Percentiles rank a stretch among this genome's conserved stretches.
Evolutionary conservation across 306 rosid species (phyloP).

Genomic region (Calophaca sinica): DNA sequence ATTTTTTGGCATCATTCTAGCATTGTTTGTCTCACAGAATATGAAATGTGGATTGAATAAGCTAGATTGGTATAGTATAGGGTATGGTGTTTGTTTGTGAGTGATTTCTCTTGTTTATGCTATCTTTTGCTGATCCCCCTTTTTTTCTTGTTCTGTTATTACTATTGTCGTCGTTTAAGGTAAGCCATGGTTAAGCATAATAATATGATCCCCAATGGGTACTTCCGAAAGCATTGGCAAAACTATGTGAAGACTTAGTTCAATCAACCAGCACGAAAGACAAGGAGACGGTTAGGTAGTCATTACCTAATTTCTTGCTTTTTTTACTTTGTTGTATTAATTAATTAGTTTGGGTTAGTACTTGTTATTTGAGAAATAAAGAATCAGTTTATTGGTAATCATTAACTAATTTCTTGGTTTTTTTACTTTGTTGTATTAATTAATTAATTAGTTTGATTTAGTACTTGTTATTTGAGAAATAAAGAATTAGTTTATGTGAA

Average conservation of each 20-base stretch:
- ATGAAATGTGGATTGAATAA: background rate
- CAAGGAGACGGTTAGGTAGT: conserved; percentile 66
- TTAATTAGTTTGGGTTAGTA: background rate
- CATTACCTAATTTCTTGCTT: background rate
- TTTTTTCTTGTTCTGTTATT: background rate
- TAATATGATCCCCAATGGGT: conserved; percentile 67
- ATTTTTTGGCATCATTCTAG: too few species aligned
- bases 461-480: background rate
- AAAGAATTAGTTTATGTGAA: too few species aligned
- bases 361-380: background rate
- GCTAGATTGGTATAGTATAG: background rate
- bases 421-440: background rate
- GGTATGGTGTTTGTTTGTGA: background rate
- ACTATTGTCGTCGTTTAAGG: conserved; percentile 32
- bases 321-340: background rate
- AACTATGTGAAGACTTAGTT: conserved; percentile 75
- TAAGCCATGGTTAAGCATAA: conserved; percentile 73
- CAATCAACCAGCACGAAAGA: conserved; percentile 72
- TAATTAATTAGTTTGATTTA: background rate
- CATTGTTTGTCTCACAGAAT: background rate
- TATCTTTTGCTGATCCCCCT: background rate
- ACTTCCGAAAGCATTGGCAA: conserved; percentile 77
- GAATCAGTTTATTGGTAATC: conserved; percentile 43
- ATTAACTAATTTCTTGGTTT: background rate
- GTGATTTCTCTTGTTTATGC: background rate